Evolutionary conservation across 2,329 filamentous ascomycete species (phyloP).

Genomic region (Tolypocladium ophioglossoides): DNA sequence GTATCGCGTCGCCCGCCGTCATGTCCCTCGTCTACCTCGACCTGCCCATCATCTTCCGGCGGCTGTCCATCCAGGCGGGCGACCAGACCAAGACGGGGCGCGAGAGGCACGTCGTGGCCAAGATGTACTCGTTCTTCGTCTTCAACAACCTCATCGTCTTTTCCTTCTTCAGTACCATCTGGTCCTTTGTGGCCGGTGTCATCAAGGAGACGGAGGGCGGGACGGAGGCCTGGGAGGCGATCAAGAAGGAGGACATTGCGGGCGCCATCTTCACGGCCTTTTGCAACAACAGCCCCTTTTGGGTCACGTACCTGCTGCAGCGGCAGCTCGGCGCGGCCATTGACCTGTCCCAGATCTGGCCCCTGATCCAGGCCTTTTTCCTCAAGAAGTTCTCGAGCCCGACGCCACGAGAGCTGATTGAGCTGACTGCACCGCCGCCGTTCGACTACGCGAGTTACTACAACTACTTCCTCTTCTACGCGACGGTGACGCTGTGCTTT

Average conservation of each 20-base stretch:
- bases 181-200: conserved; percentile 59
- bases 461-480: conserved; percentile 95
- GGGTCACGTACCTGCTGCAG: conserved; percentile 89
- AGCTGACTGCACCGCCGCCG: conserved; percentile 79
- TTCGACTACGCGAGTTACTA: conserved; percentile 97
- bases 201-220: conserved; percentile 46
- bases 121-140: conserved; percentile 91
- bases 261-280: conserved; percentile 59
- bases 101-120: conserved; percentile 81
- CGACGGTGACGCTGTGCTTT: conserved; percentile 80
- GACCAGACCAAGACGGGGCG: conserved; percentile 87
- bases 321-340: conserved; percentile 88
- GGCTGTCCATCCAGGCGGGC: conserved; percentile 71
- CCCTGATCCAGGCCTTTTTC: conserved; percentile 74
- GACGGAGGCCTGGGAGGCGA: conserved; percentile 56
- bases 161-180: conserved; percentile 78
- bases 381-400: conserved; percentile 75
- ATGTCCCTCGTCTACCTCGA: conserved; percentile 81
- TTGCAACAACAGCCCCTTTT: conserved; percentile 78
- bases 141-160: conserved; percentile 97
- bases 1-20: conserved; percentile 79
- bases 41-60: conserved; percentile 83
- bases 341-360: conserved; percentile 83
- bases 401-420: conserved; percentile 83
- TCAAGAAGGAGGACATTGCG: conserved; percentile 54